Evolutionary conservation across 495 filamentous ascomycete species (phyloP), one percentile per base, ranked within the genome.

Genomic region (Bryoglossum gracile): DNA sequence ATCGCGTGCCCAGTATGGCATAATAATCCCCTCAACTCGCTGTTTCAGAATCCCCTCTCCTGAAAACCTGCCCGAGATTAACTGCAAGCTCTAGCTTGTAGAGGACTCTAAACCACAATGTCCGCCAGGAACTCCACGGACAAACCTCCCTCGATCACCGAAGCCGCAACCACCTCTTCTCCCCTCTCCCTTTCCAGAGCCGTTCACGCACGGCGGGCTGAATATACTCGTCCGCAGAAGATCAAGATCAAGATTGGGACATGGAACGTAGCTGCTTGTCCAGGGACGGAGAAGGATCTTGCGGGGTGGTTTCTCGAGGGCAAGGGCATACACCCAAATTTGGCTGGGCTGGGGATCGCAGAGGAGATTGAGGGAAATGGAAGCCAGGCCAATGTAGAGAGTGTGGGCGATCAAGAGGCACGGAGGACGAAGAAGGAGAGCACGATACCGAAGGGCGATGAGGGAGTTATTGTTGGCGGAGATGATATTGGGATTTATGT

Each of bases 211-310:
- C 72, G 92, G 34, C 79, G 81, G 51, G 65, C 78, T 30, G 89
- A 96, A 57, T 99, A 89, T 60, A 83, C 81, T 8, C 75, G 74
- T 10, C 74, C 80, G 24, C 74, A 75, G 46, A 74, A 76, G 23
- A 76, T 95, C 45, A 80, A 78, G 47, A 76, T 97, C 56, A 96
- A 94, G 59, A 71, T 96, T 18, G 92, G 89, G 4, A 82, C 84
- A 1, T 99, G 94, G 94, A 99, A 99, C 65, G 87, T 96, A 22
- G 94, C 89, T 6, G 80, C 84, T 1, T 76, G 83, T 48, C 74
- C 82, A 32, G 86, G 83, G 25, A 90, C 87, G 1, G 89, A 94
- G 62, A 83, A 85, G 52, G 90, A 95, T 62, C 68, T 96, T 6
- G 84, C 77, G 1, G 79, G 74, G 23, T 96, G 90, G 90, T 94